phyloP scores from a whole-genome alignment of 2,329 filamentous ascomycete genomes.

The Cytospora piceae region DNA sequence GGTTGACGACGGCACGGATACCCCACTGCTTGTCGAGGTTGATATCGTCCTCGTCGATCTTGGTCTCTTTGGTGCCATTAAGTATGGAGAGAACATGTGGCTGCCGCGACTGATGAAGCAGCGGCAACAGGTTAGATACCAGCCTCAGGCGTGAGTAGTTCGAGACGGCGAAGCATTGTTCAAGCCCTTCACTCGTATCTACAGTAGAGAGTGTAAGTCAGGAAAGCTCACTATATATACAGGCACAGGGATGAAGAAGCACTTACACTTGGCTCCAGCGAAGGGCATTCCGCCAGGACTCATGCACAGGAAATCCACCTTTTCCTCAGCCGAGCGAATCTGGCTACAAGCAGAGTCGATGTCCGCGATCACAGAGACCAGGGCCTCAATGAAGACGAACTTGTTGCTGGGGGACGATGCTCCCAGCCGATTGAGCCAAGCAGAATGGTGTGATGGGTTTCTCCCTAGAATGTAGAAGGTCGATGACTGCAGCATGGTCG shows the following conservation, averaged over 20 bases:
- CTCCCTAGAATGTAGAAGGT: conserved; percentile 36
- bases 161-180: conserved; percentile 37
- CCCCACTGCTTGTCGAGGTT: conserved; percentile 36
- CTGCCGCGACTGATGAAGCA: conserved; percentile 34
- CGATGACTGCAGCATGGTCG: conserved; percentile 28
- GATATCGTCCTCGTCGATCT: conserved; percentile 37
- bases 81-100: conserved; percentile 41
- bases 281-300: conserved; percentile 35
- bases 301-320: conserved; percentile 38
- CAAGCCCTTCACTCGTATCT: conserved; percentile 41
- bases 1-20: conserved; percentile 33
- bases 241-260: not conserved
- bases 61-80: conserved; percentile 38
- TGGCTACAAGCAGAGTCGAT: conserved; percentile 33
- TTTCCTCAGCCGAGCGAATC: conserved; percentile 29
- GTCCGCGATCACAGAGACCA: conserved; percentile 35
- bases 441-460: conserved; percentile 26
- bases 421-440: conserved; percentile 26
- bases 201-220: not conserved
- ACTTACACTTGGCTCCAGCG: conserved; percentile 32
- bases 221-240: not conserved
- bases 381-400: conserved; percentile 38
- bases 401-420: conserved; percentile 27
- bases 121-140: conserved; percentile 39
- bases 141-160: conserved; percentile 41